These are phyloP conservation scores for Sonneratia alba DNA, from an alignment of 345 rosid species.

Conservation along the genomic window DNA sequence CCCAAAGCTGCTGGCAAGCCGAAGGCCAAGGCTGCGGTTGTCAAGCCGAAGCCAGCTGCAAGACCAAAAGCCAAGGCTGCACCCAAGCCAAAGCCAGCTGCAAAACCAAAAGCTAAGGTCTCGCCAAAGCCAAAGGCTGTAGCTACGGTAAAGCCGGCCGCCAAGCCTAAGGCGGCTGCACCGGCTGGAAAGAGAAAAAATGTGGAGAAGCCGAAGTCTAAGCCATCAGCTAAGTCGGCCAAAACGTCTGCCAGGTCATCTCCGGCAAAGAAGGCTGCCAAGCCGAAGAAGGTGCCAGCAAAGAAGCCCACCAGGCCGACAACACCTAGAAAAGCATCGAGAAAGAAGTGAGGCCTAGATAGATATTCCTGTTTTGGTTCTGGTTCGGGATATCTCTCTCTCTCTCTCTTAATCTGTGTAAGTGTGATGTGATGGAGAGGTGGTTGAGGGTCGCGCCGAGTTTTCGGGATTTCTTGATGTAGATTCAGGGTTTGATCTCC, in stretches of 20 bases:
- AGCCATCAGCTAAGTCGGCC: not conserved
- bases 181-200: slow-evolving; percentile 1
- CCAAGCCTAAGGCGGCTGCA: slow-evolving; percentile 8
- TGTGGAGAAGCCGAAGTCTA: slow-evolving; percentile 25
- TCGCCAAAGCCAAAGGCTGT: slow-evolving; percentile 13
- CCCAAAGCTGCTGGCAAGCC: not conserved
- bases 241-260: slow-evolving; percentile 42
- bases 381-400: not conserved
- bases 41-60: slow-evolving; percentile 8
- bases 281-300: slow-evolving; percentile 1
- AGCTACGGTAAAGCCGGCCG: slow-evolving; percentile 30
- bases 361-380: not conserved
- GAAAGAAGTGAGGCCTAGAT: not conserved
- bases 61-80: slow-evolving; percentile 25
- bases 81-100: slow-evolving; percentile 11
- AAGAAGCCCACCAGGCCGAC: slow-evolving; percentile 1
- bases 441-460: not conserved
- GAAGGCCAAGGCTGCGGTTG: not conserved
- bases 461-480: not conserved
- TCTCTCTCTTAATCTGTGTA: not conserved
- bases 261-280: slow-evolving; percentile 9
- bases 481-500: not conserved
- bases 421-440: not conserved
- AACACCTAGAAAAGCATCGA: not conserved
- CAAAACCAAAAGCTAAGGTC: slow-evolving; percentile 15